phyloP scores from a whole-genome alignment of 1,139 yeast species.

The Pichia sp. region DNA sequence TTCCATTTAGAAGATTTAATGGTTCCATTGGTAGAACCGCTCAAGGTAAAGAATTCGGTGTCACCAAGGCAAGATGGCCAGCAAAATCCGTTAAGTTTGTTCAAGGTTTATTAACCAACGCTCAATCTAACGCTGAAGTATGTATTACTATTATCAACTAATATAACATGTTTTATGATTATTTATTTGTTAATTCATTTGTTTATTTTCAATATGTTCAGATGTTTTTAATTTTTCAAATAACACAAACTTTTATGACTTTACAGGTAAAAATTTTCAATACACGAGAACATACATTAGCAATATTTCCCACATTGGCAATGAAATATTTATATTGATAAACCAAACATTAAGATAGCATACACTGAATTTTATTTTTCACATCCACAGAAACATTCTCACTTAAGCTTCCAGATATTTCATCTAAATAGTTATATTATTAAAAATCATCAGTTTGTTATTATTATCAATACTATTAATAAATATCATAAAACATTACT shows the following conservation, averaged over 20 bases:
- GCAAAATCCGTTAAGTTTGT: conserved; percentile 95
- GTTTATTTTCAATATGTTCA: neutral
- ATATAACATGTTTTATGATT: neutral
- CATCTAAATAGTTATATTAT: neutral
- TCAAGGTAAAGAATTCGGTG: conserved; percentile 99
- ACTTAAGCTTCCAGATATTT: no score
- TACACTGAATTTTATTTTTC: no score
- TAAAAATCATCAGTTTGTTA: neutral
- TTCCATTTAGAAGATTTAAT: conserved; percentile 98
- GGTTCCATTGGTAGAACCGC: conserved; percentile 98
- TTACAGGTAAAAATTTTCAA: no score
- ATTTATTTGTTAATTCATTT: neutral
- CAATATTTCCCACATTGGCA: no score
- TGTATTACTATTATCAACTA: conserved; percentile 22
- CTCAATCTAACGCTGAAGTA: conserved; percentile 96
- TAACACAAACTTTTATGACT: no score
- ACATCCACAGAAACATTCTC: neutral
- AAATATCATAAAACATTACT: neutral
- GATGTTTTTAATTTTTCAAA: neutral
- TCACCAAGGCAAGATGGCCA: conserved; percentile 99
- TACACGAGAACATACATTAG: no score
- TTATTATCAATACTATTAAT: neutral
- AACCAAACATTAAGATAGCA: neutral
- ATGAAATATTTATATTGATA: no score
- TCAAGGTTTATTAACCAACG: conserved; percentile 92